A percentile compares a stretch with the other conserved stretches of the same genome.
These are phyloP conservation scores for Gryganskiella cystojenkinii DNA, from an alignment of 192 early-diverging fungal species.

Conservation along the genomic window DNA sequence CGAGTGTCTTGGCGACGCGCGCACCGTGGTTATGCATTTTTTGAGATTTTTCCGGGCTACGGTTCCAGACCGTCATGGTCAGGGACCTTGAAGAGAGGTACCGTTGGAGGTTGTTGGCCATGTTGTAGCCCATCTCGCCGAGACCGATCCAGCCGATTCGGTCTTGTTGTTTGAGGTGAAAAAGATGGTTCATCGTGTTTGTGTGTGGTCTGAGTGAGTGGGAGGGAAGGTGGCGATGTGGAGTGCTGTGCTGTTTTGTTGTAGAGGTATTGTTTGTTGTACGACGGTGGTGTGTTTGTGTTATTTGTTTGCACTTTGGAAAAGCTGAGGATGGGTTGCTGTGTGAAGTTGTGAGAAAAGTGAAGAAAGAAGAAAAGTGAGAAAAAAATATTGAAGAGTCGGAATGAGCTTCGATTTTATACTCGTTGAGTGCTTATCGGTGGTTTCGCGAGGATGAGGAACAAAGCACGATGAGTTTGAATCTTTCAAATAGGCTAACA, in stretches of 20 bases:
- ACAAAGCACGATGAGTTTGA: too few species aligned
- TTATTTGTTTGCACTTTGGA: background rate
- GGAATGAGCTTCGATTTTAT: background rate
- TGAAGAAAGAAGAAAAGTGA: too few species aligned
- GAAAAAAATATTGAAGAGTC: background rate
- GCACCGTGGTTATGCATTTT: conserved; percentile 58
- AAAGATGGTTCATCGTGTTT: conserved; percentile 12
- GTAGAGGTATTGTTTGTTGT: background rate
- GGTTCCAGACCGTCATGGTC: conserved; percentile 73
- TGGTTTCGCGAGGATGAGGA: too few species aligned
- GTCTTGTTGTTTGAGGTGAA: conserved; percentile 46
- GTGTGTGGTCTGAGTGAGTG: background rate
- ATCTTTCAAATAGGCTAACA: too few species aligned
- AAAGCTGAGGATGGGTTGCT: too few species aligned
- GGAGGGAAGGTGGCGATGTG: too few species aligned
- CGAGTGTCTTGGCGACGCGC: conserved; percentile 43
- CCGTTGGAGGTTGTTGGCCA: conserved; percentile 70
- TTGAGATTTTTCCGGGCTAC: conserved; percentile 59
- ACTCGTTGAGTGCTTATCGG: too few species aligned
- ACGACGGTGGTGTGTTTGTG: background rate
- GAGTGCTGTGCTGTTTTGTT: too few species aligned
- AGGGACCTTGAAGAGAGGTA: conserved; percentile 53
- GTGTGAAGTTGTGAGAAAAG: too few species aligned
- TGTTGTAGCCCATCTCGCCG: conserved; percentile 52
- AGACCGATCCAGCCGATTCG: conserved; percentile 51